Percentiles rank a stretch among this genome's conserved stretches.
Evolutionary conservation across 106 monocot species (phyloP).

Genomic region (Amphibolis antarctica): DNA sequence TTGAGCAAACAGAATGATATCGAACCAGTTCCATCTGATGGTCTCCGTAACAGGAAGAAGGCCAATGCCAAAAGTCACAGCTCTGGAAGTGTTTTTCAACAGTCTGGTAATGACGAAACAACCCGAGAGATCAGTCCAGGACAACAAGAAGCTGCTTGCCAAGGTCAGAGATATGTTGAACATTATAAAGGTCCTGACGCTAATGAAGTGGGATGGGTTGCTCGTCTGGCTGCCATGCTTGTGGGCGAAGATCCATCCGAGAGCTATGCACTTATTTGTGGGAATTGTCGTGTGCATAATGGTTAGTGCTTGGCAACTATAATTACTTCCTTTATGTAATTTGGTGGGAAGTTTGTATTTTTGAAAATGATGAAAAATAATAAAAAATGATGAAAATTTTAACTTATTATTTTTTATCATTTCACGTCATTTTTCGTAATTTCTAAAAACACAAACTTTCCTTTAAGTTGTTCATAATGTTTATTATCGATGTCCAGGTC

Average conservation of each 20-base stretch:
- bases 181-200: constrained; percentile 32
- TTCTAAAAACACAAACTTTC: too few relatives aligned
- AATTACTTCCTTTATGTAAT: too few relatives aligned
- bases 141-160: constrained; percentile 6
- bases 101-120: constrained; percentile 12
- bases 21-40: constrained; percentile 27
- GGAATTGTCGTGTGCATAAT: constrained; percentile 72
- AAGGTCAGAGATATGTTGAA: constrained; percentile 28
- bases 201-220: constrained; percentile 51
- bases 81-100: too few relatives aligned
- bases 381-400: too few relatives aligned
- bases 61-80: too few relatives aligned
- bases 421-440: too few relatives aligned
- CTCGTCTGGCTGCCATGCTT: constrained; percentile 60
- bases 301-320: too few relatives aligned
- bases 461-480: too few relatives aligned
- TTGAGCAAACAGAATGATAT: constrained; percentile 25
- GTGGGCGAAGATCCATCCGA: constrained; percentile 82
- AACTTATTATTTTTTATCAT: too few relatives aligned
- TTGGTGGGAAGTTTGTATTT: too few relatives aligned
- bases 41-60: constrained; percentile 49
- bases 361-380: too few relatives aligned
- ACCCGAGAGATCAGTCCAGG: constrained; percentile 11
- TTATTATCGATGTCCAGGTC: constrained; percentile 64
- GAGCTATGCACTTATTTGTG: constrained; percentile 77